phyloP scores from a whole-genome alignment of 352 stramenopile species.

The Globisporangium radiosum region DNA sequence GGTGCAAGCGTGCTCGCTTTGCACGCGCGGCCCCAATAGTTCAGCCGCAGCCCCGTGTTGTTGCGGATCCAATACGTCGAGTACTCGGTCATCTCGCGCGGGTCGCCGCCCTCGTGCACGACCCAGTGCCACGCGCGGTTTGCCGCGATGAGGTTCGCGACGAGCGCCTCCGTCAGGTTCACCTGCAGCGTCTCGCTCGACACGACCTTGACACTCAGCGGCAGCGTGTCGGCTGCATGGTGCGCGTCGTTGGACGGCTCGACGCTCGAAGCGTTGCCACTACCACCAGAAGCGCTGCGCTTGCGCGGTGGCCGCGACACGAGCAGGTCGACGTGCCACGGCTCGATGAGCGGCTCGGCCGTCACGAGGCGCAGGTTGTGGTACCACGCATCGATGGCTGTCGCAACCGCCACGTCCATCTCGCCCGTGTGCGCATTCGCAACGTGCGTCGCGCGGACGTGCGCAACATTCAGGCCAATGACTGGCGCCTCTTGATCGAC shows the following conservation, averaged over 20 bases:
- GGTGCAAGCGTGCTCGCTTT: conserved; percentile 40
- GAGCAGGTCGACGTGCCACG: conserved; percentile 50
- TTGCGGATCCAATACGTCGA: conserved; percentile 87
- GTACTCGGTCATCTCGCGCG: conserved; percentile 70
- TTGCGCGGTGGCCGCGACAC: conserved; percentile 23
- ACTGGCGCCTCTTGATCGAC: conserved; percentile 75
- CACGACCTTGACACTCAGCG: conserved; percentile 55
- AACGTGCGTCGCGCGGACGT: conserved; percentile 26
- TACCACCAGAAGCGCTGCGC: not conserved
- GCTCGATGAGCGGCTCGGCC: conserved; percentile 76
- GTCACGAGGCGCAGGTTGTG: conserved; percentile 78
- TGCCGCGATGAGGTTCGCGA: conserved; percentile 72
- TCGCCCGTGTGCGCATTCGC: conserved; percentile 23
- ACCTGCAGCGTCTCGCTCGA: conserved; percentile 61
- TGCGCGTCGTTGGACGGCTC: conserved; percentile 13
- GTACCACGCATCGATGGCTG: conserved; percentile 69
- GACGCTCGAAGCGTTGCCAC: not conserved
- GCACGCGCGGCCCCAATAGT: conserved; percentile 65
- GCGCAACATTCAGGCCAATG: conserved; percentile 48
- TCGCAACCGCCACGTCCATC: conserved; percentile 30
- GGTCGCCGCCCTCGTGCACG: conserved; percentile 54
- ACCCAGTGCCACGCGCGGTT: conserved; percentile 78
- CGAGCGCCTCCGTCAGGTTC: conserved; percentile 78
- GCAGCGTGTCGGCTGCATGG: not conserved
- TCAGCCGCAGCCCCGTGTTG: conserved; percentile 69